Conservation (phyloP, 306 rosid genomes). For the Cucumis cinereus region DNA sequence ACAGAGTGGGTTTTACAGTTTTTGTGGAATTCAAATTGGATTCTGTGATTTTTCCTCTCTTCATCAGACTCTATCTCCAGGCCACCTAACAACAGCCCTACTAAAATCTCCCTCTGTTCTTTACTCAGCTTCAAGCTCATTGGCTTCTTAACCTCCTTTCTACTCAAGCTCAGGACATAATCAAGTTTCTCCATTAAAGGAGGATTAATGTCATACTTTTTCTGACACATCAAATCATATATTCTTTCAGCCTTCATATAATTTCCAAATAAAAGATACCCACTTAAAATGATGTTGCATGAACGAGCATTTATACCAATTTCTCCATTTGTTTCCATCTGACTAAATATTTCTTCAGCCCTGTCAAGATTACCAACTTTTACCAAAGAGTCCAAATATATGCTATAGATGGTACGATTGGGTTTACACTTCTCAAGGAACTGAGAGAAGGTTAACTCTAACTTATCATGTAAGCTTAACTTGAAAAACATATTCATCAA, state of each 20-base stretch:
- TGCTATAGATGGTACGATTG: conserved; percentile 46
- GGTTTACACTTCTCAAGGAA: conserved; percentile 73
- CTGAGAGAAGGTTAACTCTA: conserved; percentile 50
- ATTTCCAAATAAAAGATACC: conserved; percentile 55
- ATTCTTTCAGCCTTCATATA: conserved; percentile 60
- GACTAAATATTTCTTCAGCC: conserved; percentile 59
- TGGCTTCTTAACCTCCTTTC: conserved; percentile 40
- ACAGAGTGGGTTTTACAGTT: conserved; percentile 31
- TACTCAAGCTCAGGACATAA: conserved; percentile 56
- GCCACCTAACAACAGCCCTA: conserved; percentile 84
- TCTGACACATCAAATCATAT: conserved; percentile 64
- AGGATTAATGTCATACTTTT: conserved; percentile 55
- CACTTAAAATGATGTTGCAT: conserved; percentile 71
- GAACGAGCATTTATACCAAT: conserved; percentile 65
- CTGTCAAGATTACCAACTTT: conserved; percentile 53
- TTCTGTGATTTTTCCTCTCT: conserved; percentile 43
- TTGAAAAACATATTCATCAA: conserved; percentile 63
- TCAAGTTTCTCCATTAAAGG: conserved; percentile 63
- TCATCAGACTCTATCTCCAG: conserved; percentile 70
- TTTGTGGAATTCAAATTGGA: conserved; percentile 51
- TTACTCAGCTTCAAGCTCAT: conserved; percentile 59
- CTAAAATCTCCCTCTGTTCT: conserved; percentile 74
- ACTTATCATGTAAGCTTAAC: conserved; percentile 46
- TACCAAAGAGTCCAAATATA: conserved; percentile 82
- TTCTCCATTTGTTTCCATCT: conserved; percentile 36